Evolutionary conservation across 148 eudicot species (phyloP), one percentile per base, ranked within the genome.

Genomic region (Diospyros lotus): DNA sequence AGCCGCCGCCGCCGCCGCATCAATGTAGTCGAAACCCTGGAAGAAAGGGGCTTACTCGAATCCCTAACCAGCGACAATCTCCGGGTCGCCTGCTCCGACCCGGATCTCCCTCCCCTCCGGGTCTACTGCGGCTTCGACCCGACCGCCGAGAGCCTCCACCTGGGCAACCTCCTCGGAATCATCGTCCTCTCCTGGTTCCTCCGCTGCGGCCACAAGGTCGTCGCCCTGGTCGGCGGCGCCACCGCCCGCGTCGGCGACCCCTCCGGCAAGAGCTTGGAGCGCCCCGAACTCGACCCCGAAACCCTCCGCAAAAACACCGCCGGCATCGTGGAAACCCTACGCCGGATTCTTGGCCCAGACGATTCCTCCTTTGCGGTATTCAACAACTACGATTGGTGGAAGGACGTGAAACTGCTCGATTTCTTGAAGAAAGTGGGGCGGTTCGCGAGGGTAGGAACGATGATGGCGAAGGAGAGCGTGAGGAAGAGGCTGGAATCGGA

Each of bases 321-420:
- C 41, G 89, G 83, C 14, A 90, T 94, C 7, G 72, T 76, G 3
- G 14, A 64, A 28, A 89, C 79, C 11, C 70, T 94, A 54, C 71
- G 39, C 48, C 73, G 51, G 55, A 94, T 92, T 64, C 64, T 92
- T 28, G 71, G 40, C 17, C 45, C 66, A 2, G 9, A 1, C 12
- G 59, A 15, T 1, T 64, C 64, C 41, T 78, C 77, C 4, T 88
- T 87, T 72, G 54, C 76, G 67, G 78, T 94, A 62, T 63, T 92
- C 76, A 89, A 94, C 79, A 94, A 94, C 80, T 90, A 87, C 62
- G 96, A 94, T 76, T 94, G 98, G 98, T 92, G 98, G 97, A 92
- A 92, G 66, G 92, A 90, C 67, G 72, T 94, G 18, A 90, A 78
- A 42, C 77, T 94, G 54, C 82, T 94, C 68, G 96, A 92, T 86